Evolutionary conservation across 345 rosid species (phyloP).

Genomic region (Eucalyptus globulus): DNA sequence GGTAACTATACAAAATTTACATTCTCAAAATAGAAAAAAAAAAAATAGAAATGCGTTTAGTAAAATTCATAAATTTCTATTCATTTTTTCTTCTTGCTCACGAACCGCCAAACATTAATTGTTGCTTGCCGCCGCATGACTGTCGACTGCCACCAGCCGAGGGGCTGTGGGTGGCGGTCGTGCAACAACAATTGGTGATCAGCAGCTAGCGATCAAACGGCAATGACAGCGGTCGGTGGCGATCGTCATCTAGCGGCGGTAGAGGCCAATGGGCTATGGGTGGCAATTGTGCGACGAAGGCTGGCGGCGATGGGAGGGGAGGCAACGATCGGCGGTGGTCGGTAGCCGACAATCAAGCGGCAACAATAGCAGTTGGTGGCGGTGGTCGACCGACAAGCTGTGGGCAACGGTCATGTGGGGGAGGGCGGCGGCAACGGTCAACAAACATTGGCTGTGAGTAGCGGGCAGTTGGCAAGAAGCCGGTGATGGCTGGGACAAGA

Average conservation of each 20-base stretch:
- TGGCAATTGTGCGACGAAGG: no score
- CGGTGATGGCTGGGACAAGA: fast-evolving
- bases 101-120: fast-evolving
- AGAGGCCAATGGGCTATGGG: fast-evolving
- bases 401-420: fast-evolving
- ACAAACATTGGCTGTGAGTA: fast-evolving
- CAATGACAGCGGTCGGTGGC: fast-evolving
- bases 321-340: fast-evolving
- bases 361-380: fast-evolving
- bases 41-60: fast-evolving
- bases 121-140: fast-evolving
- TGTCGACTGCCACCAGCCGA: fast-evolving
- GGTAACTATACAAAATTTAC: fast-evolving
- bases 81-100: no score
- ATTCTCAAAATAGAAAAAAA: no score
- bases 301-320: fast-evolving
- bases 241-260: fast-evolving
- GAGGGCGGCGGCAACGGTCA: fast-evolving
- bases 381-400: fast-evolving
- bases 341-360: fast-evolving
- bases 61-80: no score
- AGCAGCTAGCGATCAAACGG: fast-evolving
- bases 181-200: fast-evolving
- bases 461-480: fast-evolving
- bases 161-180: fast-evolving